Percentiles rank a stretch among this genome's conserved stretches.
Evolutionary conservation across 208 protist species (phyloP).

Genomic region (Naegleria lovaniensis): DNA sequence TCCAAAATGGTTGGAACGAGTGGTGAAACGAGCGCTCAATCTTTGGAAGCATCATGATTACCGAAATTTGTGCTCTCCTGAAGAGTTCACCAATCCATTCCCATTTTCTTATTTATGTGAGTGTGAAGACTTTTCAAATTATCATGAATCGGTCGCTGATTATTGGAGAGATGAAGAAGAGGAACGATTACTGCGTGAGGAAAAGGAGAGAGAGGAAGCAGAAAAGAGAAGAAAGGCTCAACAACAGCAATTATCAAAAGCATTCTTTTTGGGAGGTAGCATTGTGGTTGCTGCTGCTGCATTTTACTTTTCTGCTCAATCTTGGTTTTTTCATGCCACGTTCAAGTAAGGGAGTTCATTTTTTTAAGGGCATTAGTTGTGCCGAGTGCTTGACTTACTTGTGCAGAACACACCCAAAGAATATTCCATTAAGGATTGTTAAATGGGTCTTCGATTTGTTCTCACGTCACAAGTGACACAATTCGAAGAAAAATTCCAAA

Average conservation of each 20-base stretch:
- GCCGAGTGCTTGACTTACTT: no score
- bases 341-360: no score
- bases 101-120: background rate
- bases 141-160: background rate
- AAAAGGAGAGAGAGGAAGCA: background rate
- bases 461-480: no score
- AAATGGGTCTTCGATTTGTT: no score
- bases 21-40: background rate
- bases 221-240: background rate
- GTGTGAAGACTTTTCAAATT: background rate
- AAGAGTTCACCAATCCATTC: background rate
- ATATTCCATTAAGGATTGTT: no score
- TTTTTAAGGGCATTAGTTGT: no score
- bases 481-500: no score
- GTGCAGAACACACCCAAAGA: no score
- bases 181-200: background rate
- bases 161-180: conserved; percentile 13
- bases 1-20: background rate
- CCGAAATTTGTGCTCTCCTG: background rate
- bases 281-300: background rate
- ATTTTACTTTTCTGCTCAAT: background rate
- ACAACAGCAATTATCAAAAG: background rate
- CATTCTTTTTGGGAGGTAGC: background rate
- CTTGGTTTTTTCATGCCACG: background rate
- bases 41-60: background rate